Conservation (phyloP, 1,284 basidiomycete genomes). For the Takashimella koratensis region DNA sequence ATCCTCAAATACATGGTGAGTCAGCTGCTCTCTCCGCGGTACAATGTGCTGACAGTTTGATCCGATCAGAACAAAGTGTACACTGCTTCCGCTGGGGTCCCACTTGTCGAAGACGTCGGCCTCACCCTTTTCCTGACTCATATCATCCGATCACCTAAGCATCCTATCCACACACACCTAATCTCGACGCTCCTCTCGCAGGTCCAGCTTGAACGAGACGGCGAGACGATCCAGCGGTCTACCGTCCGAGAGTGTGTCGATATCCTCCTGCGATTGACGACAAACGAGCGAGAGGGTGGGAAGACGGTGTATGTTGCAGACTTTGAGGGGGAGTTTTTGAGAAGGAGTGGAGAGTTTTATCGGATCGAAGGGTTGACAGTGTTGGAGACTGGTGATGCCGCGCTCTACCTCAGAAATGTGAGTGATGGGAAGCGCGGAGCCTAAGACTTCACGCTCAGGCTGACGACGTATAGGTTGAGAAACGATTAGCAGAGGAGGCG, state of each 20-base stretch:
- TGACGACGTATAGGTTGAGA: constrained; percentile 63
- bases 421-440: too few species aligned
- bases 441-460: background rate
- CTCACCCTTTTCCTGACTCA: constrained; percentile 77
- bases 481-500: constrained; percentile 77
- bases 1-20: constrained; percentile 94
- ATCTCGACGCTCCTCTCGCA: constrained; percentile 77
- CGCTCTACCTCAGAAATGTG: constrained; percentile 77
- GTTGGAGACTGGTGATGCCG: constrained; percentile 70
- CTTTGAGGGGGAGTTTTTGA: constrained; percentile 78
- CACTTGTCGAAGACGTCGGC: constrained; percentile 78
- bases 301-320: constrained; percentile 75
- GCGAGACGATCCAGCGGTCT: constrained; percentile 85
- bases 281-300: constrained; percentile 51
- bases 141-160: constrained; percentile 62
- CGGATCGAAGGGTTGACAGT: constrained; percentile 67
- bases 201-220: constrained; percentile 87
- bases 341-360: constrained; percentile 78
- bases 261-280: constrained; percentile 57
- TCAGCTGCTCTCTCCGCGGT: background rate
- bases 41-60: background rate
- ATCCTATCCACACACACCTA: constrained; percentile 78
- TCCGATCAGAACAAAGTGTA: constrained; percentile 81
- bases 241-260: constrained; percentile 87
- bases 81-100: constrained; percentile 65